phyloP scores from a whole-genome alignment of 2,329 filamentous ascomycete species.

The Botrytis byssoidea region DNA sequence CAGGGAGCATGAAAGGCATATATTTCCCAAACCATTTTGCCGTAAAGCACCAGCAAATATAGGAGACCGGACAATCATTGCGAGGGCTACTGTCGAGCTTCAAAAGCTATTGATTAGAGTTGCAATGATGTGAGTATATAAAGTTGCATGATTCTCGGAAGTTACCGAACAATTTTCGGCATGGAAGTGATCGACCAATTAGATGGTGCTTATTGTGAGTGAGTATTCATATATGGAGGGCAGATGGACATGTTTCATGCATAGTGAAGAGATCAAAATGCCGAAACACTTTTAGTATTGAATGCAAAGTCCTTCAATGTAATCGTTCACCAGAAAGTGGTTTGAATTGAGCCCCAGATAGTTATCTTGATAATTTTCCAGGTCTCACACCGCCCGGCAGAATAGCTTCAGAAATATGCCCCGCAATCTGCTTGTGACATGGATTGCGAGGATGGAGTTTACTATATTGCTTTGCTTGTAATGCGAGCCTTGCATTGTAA shows the following conservation, averaged over 20 bases:
- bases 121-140: constrained; percentile 1
- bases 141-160: constrained; percentile 14
- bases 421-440: neutral
- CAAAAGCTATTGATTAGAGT: constrained; percentile 9
- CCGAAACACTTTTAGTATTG: neutral
- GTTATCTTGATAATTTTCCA: neutral
- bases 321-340: neutral
- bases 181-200: constrained; percentile 14
- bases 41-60: constrained; percentile 1
- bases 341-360: neutral
- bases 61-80: constrained; percentile 22
- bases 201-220: constrained; percentile 6
- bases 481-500: neutral
- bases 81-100: constrained; percentile 14
- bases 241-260: no score
- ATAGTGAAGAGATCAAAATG: neutral
- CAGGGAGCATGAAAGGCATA: constrained; percentile 18
- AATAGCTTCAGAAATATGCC: constrained; percentile 10
- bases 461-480: neutral
- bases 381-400: constrained; percentile 9
- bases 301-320: neutral
- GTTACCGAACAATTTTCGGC: constrained; percentile 11
- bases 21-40: constrained; percentile 12
- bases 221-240: neutral
- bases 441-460: neutral